These are phyloP conservation scores for Clavariopsis aquatica DNA, from an alignment of 495 filamentous ascomycete genomes.

Conservation along the genomic window DNA sequence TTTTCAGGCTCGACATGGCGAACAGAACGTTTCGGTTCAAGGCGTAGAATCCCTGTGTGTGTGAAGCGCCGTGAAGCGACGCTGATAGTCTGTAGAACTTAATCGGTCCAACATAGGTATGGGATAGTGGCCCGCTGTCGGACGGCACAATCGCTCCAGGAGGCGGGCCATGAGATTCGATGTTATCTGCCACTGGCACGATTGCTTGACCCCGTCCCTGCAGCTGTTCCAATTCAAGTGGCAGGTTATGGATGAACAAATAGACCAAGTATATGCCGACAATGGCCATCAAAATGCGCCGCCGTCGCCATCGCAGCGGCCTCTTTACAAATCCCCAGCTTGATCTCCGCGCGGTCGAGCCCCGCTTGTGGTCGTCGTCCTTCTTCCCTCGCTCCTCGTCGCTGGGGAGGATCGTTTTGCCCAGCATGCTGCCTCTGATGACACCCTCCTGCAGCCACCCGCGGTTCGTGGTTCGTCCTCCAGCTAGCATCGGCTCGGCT, in stretches of 20 bases:
- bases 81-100: slow-evolving; percentile 56
- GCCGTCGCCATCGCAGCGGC: slow-evolving; percentile 48
- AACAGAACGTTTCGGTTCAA: slow-evolving; percentile 61
- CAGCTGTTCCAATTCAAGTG: slow-evolving; percentile 7
- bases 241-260: slow-evolving; percentile 39
- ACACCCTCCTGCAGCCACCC: slow-evolving; percentile 32
- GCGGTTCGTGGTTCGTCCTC: slow-evolving; percentile 12
- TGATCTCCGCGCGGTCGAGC: slow-evolving; percentile 36
- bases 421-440: slow-evolving; percentile 35
- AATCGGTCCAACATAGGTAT: slow-evolving; percentile 58
- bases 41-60: slow-evolving; percentile 38
- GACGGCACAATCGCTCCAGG: slow-evolving; percentile 24
- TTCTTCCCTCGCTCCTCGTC: slow-evolving; percentile 73
- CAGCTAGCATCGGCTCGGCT: slow-evolving; percentile 15
- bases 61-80: slow-evolving; percentile 51
- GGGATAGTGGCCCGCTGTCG: slow-evolving; percentile 39
- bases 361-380: slow-evolving; percentile 62
- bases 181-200: neutral
- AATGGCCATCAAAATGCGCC: slow-evolving; percentile 50
- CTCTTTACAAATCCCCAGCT: slow-evolving; percentile 33
- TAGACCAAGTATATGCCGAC: slow-evolving; percentile 49
- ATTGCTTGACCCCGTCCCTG: slow-evolving; percentile 1
- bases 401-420: slow-evolving; percentile 51
- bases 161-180: slow-evolving; percentile 39
- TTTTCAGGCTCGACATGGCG: slow-evolving; percentile 58